These are phyloP conservation scores for Leishmania aethiopica DNA, from an alignment of 208 protist genomes.

Conservation along the genomic window DNA sequence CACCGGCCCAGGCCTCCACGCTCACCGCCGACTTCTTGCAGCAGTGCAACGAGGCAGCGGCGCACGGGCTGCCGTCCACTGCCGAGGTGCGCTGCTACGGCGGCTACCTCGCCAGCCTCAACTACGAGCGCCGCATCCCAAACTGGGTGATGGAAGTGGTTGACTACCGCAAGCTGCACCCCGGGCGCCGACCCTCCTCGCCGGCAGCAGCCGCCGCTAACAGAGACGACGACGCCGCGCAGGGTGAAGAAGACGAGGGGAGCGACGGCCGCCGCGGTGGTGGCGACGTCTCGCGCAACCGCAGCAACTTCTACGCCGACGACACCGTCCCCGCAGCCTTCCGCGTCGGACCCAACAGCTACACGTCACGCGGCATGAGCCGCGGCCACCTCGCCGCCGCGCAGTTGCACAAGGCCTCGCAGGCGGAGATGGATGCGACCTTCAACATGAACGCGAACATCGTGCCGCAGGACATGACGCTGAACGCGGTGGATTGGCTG, in stretches of 20 bases:
- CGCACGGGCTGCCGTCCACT: constrained; percentile 54
- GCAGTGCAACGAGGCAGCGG: constrained; percentile 40
- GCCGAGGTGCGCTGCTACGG: constrained; percentile 67
- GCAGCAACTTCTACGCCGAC: constrained; percentile 76
- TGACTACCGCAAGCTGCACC: constrained; percentile 25
- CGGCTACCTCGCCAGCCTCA: constrained; percentile 76
- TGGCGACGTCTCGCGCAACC: constrained; percentile 35
- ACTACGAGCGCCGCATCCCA: constrained; percentile 79
- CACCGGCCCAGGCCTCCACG: not conserved
- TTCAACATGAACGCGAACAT: constrained; percentile 92
- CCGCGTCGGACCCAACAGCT: constrained; percentile 60
- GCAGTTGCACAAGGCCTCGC: constrained; percentile 72
- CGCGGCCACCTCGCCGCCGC: constrained; percentile 85
- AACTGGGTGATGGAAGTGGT: constrained; percentile 85
- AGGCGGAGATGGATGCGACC: constrained; percentile 74
- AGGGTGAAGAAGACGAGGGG: constrained; percentile 25
- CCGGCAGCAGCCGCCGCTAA: not conserved
- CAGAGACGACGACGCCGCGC: constrained; percentile 12
- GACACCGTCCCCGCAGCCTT: constrained; percentile 56
- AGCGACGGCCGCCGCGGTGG: not conserved
- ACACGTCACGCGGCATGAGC: constrained; percentile 61
- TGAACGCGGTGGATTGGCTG: constrained; percentile 85
- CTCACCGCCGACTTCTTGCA: constrained; percentile 26
- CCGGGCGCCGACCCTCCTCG: constrained; percentile 1
- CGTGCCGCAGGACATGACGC: constrained; percentile 86